Evolutionary conservation across 2,329 filamentous ascomycete genomes (phyloP), one percentile per base, ranked within the genome.

Genomic region (Saccharata proteae): DNA sequence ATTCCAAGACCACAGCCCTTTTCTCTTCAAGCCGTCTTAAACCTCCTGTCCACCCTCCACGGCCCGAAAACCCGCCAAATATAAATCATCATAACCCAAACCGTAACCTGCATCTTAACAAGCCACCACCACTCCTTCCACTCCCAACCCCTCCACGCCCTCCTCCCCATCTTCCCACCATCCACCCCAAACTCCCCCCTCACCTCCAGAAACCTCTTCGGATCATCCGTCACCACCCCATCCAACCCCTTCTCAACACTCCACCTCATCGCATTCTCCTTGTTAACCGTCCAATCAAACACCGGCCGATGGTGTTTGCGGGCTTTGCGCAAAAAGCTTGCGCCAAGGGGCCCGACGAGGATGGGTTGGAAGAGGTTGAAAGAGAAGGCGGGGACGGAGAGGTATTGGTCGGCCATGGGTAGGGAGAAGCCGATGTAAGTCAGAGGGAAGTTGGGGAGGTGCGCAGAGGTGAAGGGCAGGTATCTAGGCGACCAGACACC

Each of bases 211-310:
- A 76, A 88, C 41, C 69, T 55, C 48, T 69, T 69, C 1, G 82
- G 81, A 43, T 93, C 76, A 48, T 94, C 86, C 0, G 85, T 93
- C 32, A 93, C 76, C 4, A 93, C 78, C 1, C 82, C 86, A 43
- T 93, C 81, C 1, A 93, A 59, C 3, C 55, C 51, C 24, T 69
- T 58, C 16, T 64, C 55, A 19, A 93, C 72, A 40, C 74, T 69
- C 83, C 84, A 93, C 44, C 74, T 69, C 86, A 96, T 94, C 56
- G 74, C 71, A 29, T 66, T 63, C 39, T 72, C 69, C 10, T 79
- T 69, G 50, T 96, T 93, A 30, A 93, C 80, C 0, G 86, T 94
- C 88, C 88, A 96, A 1, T 74, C 69, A 44, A 79, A 77, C 4
- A 94, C 61, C 4, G 69, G 67, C 14, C 79, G 67, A 11, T 64